Evolutionary conservation across 495 filamentous ascomycete species (phyloP).

Genomic region (Glutinoglossum americanum): DNA sequence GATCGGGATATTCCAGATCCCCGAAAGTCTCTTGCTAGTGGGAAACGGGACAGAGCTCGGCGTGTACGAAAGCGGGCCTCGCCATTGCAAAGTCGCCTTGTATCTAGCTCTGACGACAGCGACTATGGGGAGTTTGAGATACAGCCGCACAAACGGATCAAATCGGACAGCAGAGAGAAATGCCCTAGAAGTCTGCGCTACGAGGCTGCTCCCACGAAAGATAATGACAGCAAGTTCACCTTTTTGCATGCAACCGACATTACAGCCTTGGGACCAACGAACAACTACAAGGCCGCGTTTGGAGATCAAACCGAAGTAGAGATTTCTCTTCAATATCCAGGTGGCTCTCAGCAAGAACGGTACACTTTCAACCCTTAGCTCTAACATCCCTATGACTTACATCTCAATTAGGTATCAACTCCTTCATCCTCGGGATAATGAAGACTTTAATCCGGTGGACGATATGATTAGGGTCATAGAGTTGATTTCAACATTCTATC

Average conservation of each 20-base stretch:
- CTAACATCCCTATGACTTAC: not conserved
- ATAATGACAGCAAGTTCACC: conserved; percentile 24
- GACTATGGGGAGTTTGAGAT: conserved; percentile 25
- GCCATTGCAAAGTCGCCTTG: conserved; percentile 25
- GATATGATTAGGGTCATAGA: conserved; percentile 70
- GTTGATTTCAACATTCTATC: conserved; percentile 48
- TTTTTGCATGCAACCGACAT: conserved; percentile 53
- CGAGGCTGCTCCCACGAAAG: conserved; percentile 17
- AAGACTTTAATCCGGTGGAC: conserved; percentile 63
- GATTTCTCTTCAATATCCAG: conserved; percentile 43
- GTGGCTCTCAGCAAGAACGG: conserved; percentile 43
- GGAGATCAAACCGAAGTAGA: conserved; percentile 8
- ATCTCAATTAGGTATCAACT: conserved; percentile 41
- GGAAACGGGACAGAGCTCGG: conserved; percentile 1
- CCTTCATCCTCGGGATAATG: conserved; percentile 47
- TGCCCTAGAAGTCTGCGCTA: not conserved
- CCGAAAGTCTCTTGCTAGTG: conserved; percentile 5
- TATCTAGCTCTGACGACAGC: conserved; percentile 24
- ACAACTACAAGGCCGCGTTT: conserved; percentile 27
- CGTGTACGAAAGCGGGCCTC: conserved; percentile 24
- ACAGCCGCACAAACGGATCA: conserved; percentile 25
- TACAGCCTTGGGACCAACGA: conserved; percentile 25
- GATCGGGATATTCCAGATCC: not conserved
- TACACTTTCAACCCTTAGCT: conserved; percentile 15
- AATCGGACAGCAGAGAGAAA: not conserved